phyloP scores from a whole-genome alignment of 2,329 filamentous ascomycete genomes.

The Paraphoma sp. region DNA sequence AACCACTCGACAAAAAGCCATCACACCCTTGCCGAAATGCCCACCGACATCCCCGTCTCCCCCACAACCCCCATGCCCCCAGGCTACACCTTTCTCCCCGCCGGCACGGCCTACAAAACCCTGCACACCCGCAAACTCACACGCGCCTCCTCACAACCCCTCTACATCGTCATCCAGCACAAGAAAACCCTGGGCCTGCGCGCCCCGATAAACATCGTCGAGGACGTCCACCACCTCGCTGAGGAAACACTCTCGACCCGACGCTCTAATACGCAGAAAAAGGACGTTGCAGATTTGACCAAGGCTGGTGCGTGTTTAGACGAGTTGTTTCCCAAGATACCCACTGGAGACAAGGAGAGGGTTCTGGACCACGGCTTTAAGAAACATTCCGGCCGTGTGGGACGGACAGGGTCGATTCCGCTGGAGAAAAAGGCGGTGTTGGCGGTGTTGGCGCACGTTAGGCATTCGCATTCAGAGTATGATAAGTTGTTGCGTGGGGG shows the following conservation, averaged over 20 bases:
- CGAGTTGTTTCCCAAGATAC: slow-evolving; percentile 52
- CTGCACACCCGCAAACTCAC: slow-evolving; percentile 42
- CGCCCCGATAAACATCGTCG: slow-evolving; percentile 49
- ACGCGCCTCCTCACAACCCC: slow-evolving; percentile 29
- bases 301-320: slow-evolving; percentile 42
- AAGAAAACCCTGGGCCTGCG: slow-evolving; percentile 51
- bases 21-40: slow-evolving; percentile 3
- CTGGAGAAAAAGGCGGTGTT: slow-evolving; percentile 52
- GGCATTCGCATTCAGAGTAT: slow-evolving; percentile 58
- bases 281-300: slow-evolving; percentile 28
- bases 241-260: slow-evolving; percentile 50
- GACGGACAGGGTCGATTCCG: slow-evolving; percentile 50
- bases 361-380: slow-evolving; percentile 53
- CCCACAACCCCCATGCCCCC: slow-evolving; percentile 29
- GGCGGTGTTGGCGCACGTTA: slow-evolving; percentile 58
- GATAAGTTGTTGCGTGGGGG: slow-evolving; percentile 46
- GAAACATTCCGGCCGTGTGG: slow-evolving; percentile 58
- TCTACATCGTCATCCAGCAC: slow-evolving; percentile 36
- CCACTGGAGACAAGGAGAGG: slow-evolving; percentile 37
- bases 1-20: no score
- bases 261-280: slow-evolving; percentile 46
- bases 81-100: slow-evolving; percentile 43
- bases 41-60: slow-evolving; percentile 29
- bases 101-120: slow-evolving; percentile 44
- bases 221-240: slow-evolving; percentile 47